Base-by-base conservation (phyloP, 2,329 filamentous ascomycete genomes). In the Claviceps lovelessii region DNA sequence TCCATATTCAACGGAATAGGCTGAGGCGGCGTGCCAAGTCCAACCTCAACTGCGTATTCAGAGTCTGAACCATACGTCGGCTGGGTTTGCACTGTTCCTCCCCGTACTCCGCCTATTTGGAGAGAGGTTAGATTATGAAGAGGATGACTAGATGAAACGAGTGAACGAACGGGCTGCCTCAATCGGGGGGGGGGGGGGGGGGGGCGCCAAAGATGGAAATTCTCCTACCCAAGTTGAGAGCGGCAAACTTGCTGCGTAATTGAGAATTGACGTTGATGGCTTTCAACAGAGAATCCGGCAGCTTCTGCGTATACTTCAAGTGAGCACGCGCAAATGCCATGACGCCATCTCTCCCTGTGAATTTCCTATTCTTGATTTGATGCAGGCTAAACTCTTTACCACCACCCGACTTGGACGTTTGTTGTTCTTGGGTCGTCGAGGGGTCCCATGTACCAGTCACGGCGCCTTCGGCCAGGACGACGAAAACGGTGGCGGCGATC, bases 1-100 rank as follows among this genome's bases (percentile, higher is more conserved):
- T 90, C 86, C 57, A 90, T 77, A 64, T 88, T 84, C 57, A 90
- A 66, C 56, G 81, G 76, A 58, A 88, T 65, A 3, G 71, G 77
- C 61, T 84, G 80, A 6, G 65, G 59, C 6, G 74, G 75, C 1
- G 63, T 76, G 48, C 85, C 86, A 58, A 89, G 72, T 2, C 72
- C 74, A 49, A 89, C 79, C 0, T 83, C 79, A 55, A 78, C 75
- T 35, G 83, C 69, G 55, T 83, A 85, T 63, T 83, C 75, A 4
- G 70, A 69, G 58, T 85, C 81, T 50, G 72, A 62, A 51, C 66
- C 65, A 33, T 61, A 58, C 1, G 72, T 64, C 3, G 64, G 63
- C 6, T 64, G 60, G 5, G 63, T 63, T 23, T 56, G 28, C 2
- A 61, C 62, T 10, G 59, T 58, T 2, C 65, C 69, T 19, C 56